Base-by-base conservation (phyloP, 1,284 basidiomycete genomes). In the Anthracocystis panici-leucophaei region DNA sequence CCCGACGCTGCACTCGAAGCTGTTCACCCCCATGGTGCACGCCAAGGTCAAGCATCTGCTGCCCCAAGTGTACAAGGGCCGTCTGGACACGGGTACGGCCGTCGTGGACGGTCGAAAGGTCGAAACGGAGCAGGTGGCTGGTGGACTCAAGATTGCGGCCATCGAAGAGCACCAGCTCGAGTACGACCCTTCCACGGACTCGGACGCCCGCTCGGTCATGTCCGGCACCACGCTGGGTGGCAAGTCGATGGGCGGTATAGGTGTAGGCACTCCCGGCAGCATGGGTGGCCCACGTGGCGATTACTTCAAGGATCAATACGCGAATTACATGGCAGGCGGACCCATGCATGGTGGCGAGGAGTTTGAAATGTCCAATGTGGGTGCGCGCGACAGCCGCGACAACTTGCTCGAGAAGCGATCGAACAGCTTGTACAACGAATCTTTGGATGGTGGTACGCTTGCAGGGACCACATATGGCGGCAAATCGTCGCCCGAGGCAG, bases 11-110 rank as follows among this genome's bases (percentile, higher is more conserved):
- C 77, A 82, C 61, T 74, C 82, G 35, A 77, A 76, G 50, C 75
- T 85, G 18, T 81, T 75, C 31, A 79, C 73, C 0, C 83, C 83
- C 33, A 80, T 85, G 72, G 82, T 85, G 27, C 74, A 81, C 60
- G 78, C 80, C 53, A 72, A 76, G 46, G 73, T 81, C 62, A 77
- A 80, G 60, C 74, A 81, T 27, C 57, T 81, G 5, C 57, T 82
- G 9, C 74, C 75, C 5, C 62, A 82, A 21, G 70, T 84, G 14
- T 84, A 84, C 71, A 68, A 68, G 33, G 83, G 83, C 27, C 69
- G 65, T 45, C 53, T 76, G 46, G 74, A 78, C n/a, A 63, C 66
- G 25, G 72, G 74, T 23, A 59, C 65, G 3, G 60, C 66, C 18
- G 50, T 72, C 33, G 62, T 82, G 20, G 78, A 81, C 21, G 80